Base-by-base conservation (phyloP, 2,329 filamentous ascomycete genomes). In the Beauveria pseudobassiana region DNA sequence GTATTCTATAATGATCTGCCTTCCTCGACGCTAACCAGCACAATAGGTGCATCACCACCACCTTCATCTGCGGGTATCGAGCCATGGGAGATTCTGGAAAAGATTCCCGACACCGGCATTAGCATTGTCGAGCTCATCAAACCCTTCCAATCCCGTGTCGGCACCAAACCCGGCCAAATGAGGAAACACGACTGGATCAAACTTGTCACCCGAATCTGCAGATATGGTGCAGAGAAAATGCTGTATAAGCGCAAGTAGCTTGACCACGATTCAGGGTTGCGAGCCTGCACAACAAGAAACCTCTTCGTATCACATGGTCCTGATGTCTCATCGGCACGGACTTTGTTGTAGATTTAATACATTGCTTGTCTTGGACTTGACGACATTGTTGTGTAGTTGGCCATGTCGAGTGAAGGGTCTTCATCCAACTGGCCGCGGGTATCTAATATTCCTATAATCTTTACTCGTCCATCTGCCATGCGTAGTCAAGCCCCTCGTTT, bases 391-490 rank as follows among this genome's bases (percentile, higher is more conserved):
- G 2, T 16, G 24, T 22, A 34, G 30, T 34, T 16, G 20, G 28
- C 40, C n/a, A 38, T 16, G 26, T 57, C 9, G 24, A 55, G 9
- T 34, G 28, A 22, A 22, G 34, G 10, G n/a, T 4, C 18, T 24
- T 50, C n/a, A 50, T 24, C 10, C 30, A 20, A 58, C 22, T 58
- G 34, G n/a, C 48, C 20, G n/a, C 26, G 57, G 57, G 57, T 60
- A 61, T 54, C 42, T 61, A 51, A 51, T 34, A 9, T 56, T n/a
- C 22, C 16, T 54, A 3, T n/a, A 12, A 26, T 43, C 22, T 26
- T 73, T 82, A 95, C 74, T 92, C 90, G 76, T 97, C 95, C 88
- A 96, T 95, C 79, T 97, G 91, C 95, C 93, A 99, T 38, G 89
- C 86, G 74, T 97, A 98, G 69, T 93, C 87, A 70, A 98, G 74